Evolutionary conservation across 164 flowering plant species (phyloP).

Genomic region (Berberis vulgaris): DNA sequence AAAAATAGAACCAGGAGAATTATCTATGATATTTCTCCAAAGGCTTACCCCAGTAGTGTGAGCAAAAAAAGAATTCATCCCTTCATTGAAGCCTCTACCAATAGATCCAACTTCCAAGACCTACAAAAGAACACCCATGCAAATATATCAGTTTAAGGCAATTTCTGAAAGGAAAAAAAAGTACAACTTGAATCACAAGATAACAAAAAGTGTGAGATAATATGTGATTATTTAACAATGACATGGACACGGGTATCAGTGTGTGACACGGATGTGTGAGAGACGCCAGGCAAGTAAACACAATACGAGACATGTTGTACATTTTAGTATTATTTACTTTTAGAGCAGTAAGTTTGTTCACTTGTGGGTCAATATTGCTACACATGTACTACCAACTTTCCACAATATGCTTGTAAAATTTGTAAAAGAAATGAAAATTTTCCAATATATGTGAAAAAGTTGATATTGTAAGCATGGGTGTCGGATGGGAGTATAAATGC

Average conservation of each 20-base stretch:
- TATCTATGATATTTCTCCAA: background rate
- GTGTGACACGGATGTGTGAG: background rate
- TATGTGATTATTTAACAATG: background rate
- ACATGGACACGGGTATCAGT: background rate
- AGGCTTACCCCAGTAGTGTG: slow-evolving; percentile 56
- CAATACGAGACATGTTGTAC: no score
- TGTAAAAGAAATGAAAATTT: no score
- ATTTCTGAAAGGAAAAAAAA: background rate
- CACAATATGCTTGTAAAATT: no score
- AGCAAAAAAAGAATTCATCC: slow-evolving; percentile 48
- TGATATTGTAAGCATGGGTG: no score
- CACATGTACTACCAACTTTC: no score
- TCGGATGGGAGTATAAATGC: no score
- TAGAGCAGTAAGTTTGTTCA: no score
- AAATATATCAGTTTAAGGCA: background rate
- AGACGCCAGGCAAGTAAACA: no score
- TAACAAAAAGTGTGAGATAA: background rate
- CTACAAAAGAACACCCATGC: slow-evolving; percentile 23
- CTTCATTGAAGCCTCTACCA: slow-evolving; percentile 53
- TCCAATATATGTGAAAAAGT: no score
- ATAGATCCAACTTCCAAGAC: slow-evolving; percentile 91
- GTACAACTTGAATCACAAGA: background rate
- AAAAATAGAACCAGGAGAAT: slow-evolving; percentile 3
- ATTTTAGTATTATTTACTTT: no score
- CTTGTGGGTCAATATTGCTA: no score